Evolutionary conservation across 306 rosid species (phyloP).

Genomic region (Calophaca sinica): DNA sequence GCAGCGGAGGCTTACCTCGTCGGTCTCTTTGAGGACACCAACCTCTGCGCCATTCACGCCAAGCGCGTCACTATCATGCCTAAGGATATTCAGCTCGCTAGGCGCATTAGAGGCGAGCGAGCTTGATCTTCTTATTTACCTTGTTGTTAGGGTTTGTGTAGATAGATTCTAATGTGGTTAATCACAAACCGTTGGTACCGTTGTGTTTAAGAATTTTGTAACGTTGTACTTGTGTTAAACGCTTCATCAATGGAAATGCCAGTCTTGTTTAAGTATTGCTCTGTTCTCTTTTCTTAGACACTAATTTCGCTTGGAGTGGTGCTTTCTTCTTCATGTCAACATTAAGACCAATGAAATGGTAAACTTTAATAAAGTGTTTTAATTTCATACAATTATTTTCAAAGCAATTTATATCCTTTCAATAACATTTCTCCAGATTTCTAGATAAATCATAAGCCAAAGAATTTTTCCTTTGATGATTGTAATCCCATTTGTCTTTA

Average conservation of each 20-base stretch:
- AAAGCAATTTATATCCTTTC: too few relatives aligned
- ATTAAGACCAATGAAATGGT: too few relatives aligned
- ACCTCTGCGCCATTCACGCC: constrained; percentile 58
- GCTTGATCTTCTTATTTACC: constrained; percentile 28
- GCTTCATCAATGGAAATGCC: constrained; percentile 4
- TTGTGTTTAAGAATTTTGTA: not conserved
- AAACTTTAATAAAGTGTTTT: too few relatives aligned
- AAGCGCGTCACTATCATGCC: constrained; percentile 63
- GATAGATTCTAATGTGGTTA: not conserved
- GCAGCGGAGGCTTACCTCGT: constrained; percentile 57
- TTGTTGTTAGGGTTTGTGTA: constrained; percentile 18
- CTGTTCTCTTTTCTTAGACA: too few relatives aligned
- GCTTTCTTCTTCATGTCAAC: too few relatives aligned
- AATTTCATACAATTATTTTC: too few relatives aligned
- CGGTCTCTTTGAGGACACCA: constrained; percentile 56
- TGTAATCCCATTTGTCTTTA: too few relatives aligned
- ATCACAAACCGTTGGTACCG: not conserved
- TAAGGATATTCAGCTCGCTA: constrained; percentile 59
- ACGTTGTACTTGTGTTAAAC: not conserved
- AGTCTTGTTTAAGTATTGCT: not conserved
- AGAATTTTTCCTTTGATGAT: too few relatives aligned
- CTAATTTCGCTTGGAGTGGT: too few relatives aligned
- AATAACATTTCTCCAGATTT: too few relatives aligned
- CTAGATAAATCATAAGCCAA: too few relatives aligned
- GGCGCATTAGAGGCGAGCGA: constrained; percentile 63